phyloP scores from a whole-genome alignment of 176 grass and related monocot genomes.

The Tuctoria greenei region DNA sequence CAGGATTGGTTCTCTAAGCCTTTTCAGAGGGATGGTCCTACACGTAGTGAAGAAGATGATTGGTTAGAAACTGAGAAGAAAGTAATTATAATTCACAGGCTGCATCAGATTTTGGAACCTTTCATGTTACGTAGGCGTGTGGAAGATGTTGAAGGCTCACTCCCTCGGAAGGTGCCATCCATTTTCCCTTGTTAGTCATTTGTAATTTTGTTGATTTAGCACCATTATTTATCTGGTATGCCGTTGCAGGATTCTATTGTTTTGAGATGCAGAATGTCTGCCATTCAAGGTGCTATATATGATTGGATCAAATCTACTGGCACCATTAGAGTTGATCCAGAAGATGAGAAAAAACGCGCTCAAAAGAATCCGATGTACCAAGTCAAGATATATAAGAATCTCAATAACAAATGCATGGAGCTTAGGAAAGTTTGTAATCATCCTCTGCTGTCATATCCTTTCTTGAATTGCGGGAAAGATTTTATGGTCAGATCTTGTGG shows the following conservation, averaged over 20 bases:
- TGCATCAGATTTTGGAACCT: constrained; percentile 98
- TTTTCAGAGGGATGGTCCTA: constrained; percentile 73
- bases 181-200: constrained; percentile 23
- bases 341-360: constrained; percentile 67
- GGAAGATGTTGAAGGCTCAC: constrained; percentile 99
- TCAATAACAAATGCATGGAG: constrained; percentile 99
- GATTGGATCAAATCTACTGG: constrained; percentile 99
- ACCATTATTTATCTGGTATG: constrained; percentile 30
- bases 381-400: constrained; percentile 80
- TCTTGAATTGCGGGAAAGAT: constrained; percentile 67
- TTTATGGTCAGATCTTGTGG: constrained; percentile 95
- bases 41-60: constrained; percentile 79
- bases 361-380: constrained; percentile 94
- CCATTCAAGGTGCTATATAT: constrained; percentile 88
- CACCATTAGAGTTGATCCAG: constrained; percentile 98
- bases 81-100: constrained; percentile 94
- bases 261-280: constrained; percentile 97
- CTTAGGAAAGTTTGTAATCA: constrained; percentile 99
- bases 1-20: constrained; percentile 99
- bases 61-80: constrained; percentile 99
- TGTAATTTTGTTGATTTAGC: not conserved
- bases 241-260: constrained; percentile 77
- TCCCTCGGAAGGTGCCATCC: constrained; percentile 73
- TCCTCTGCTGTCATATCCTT: constrained; percentile 88
- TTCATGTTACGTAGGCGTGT: constrained; percentile 96